Conservation (phyloP, 2,329 filamentous ascomycete species). For the Fusarium papillatum region DNA sequence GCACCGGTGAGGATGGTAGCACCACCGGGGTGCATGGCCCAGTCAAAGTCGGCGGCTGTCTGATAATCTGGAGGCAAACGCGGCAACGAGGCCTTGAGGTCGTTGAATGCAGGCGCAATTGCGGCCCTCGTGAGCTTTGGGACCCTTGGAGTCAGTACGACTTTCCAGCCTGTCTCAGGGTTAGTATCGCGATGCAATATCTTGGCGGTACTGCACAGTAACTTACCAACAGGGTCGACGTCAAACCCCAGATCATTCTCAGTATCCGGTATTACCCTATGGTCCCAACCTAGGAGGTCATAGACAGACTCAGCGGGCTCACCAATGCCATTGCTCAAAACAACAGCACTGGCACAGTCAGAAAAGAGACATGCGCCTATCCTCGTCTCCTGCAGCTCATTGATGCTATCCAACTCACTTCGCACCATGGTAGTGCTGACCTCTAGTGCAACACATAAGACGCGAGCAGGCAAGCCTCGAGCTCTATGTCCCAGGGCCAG, state of each 20-base stretch:
- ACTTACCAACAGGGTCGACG: conserved; percentile 70
- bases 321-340: conserved; percentile 75
- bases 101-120: conserved; percentile 66
- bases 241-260: conserved; percentile 76
- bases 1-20: conserved; percentile 75
- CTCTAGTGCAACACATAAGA: conserved; percentile 76
- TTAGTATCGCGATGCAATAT: conserved; percentile 25
- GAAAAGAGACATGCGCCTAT: conserved; percentile 78
- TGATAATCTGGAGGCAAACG: conserved; percentile 59
- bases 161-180: conserved; percentile 69
- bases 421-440: conserved; percentile 72
- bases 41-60: conserved; percentile 74
- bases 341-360: conserved; percentile 76
- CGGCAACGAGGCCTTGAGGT: conserved; percentile 64
- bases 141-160: conserved; percentile 72
- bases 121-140: conserved; percentile 67
- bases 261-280: conserved; percentile 72
- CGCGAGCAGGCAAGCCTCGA: conserved; percentile 69
- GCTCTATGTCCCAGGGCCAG: conserved; percentile 74
- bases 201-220: not conserved
- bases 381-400: conserved; percentile 69
- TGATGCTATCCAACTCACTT: conserved; percentile 75
- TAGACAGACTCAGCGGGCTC: conserved; percentile 62
- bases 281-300: conserved; percentile 75
- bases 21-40: conserved; percentile 81